These are phyloP conservation scores for Solanum appendiculatum DNA, from an alignment of 257 asterid genomes.

Conservation along the genomic window DNA sequence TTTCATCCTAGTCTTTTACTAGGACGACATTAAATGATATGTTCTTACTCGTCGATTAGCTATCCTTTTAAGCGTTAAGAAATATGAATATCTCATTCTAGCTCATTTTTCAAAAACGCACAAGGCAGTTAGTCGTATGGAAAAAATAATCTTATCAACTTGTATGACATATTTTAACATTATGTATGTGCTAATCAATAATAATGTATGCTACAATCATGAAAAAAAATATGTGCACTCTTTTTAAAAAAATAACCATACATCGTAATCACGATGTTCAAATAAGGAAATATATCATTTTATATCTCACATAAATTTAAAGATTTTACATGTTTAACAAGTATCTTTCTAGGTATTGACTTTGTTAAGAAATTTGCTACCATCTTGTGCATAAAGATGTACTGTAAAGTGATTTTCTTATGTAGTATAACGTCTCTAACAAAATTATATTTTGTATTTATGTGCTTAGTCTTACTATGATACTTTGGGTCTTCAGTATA, in stretches of 20 bases:
- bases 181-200: not conserved
- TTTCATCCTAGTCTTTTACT: not conserved
- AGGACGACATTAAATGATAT: not conserved
- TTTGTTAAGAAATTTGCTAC: not conserved
- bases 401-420: too few species aligned
- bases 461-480: too few species aligned
- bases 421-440: too few species aligned
- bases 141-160: not conserved
- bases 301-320: too few species aligned
- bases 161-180: not conserved
- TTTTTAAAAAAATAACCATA: too few species aligned
- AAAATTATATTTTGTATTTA: too few species aligned
- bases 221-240: too few species aligned
- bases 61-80: not conserved
- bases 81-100: too few species aligned
- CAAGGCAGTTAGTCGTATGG: not conserved
- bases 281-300: not conserved
- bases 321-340: not conserved
- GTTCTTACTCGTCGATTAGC: not conserved
- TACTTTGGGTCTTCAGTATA: too few species aligned
- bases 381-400: not conserved
- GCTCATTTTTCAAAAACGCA: not conserved
- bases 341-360: not conserved
- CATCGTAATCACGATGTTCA: too few species aligned
- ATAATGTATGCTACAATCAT: too few species aligned